Conservation (phyloP, 371 early-diverging fungal genomes). For the Circinella minor region DNA sequence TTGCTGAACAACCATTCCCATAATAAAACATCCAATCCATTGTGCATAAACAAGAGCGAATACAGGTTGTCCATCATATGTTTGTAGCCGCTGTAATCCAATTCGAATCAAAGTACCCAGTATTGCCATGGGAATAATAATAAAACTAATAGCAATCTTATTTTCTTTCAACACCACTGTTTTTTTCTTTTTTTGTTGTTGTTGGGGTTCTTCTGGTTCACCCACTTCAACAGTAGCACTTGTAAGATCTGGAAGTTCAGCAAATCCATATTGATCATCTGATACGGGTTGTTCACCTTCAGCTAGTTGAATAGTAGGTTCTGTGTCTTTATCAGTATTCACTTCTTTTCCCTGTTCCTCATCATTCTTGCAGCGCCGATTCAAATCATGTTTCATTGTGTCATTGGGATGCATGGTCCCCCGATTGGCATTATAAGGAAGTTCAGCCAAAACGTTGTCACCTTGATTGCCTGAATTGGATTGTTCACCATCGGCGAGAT, state of each 20-base stretch:
- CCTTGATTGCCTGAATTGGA: neutral
- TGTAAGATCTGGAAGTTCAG: neutral
- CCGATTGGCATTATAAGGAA: neutral
- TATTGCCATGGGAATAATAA: slow-evolving; percentile 67
- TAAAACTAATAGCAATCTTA: slow-evolving; percentile 31
- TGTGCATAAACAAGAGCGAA: slow-evolving; percentile 72
- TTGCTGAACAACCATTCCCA: slow-evolving; percentile 52
- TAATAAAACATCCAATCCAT: slow-evolving; percentile 74
- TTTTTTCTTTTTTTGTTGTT: neutral
- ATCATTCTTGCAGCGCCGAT: neutral
- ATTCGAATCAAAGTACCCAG: slow-evolving; percentile 69
- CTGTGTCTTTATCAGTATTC: neutral
- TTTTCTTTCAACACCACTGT: slow-evolving; percentile 35
- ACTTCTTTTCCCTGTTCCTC: neutral
- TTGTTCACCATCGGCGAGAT: neutral
- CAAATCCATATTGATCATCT: neutral
- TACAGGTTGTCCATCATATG: slow-evolving; percentile 64
- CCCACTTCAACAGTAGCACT: neutral
- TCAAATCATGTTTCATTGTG: neutral
- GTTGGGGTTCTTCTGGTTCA: neutral
- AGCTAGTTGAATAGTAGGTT: slow-evolving; percentile 5
- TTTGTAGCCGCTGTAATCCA: slow-evolving; percentile 56
- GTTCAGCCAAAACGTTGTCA: neutral
- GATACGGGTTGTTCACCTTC: neutral
- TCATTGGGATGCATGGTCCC: neutral